These are phyloP conservation scores for Vitis cinerea DNA, from an alignment of 164 flowering plant species.

Conservation along the genomic window DNA sequence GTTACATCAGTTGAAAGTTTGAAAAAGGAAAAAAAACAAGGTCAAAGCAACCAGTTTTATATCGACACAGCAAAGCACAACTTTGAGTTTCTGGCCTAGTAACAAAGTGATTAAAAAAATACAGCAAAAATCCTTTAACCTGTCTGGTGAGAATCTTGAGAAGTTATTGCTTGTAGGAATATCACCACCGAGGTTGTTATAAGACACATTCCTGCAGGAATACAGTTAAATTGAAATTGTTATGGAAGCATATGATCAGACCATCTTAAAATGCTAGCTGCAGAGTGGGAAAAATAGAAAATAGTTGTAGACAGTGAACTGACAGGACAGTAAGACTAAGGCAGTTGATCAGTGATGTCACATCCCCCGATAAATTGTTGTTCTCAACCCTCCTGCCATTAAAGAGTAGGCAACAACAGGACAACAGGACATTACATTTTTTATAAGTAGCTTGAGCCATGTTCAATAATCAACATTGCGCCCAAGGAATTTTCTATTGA, in stretches of 20 bases:
- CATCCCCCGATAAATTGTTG: constrained; percentile 74
- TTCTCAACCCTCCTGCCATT: constrained; percentile 61
- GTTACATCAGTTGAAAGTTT: neutral
- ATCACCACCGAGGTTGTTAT: constrained; percentile 73
- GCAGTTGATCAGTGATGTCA: constrained; percentile 56
- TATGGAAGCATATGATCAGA: neutral
- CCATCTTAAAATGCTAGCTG: neutral
- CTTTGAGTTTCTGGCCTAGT: neutral
- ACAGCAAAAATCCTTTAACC: constrained; percentile 34
- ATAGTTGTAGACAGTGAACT: constrained; percentile 20
- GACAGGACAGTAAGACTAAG: constrained; percentile 72
- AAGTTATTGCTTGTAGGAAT: constrained; percentile 82
- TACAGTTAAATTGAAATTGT: neutral
- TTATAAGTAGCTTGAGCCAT: too few species aligned
- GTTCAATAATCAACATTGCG: too few species aligned
- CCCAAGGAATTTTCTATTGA: too few species aligned
- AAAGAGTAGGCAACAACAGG: too few species aligned
- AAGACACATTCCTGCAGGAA: constrained; percentile 76
- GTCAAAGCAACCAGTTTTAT: neutral
- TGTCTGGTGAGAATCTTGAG: constrained; percentile 76
- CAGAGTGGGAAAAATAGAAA: neutral
- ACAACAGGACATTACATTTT: too few species aligned
- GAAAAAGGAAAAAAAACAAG: too few species aligned
- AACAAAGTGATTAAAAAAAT: neutral
- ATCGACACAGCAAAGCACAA: neutral